These are phyloP conservation scores for Epichloe gansuensis DNA, from an alignment of 2,329 filamentous ascomycete species.

Conservation along the genomic window DNA sequence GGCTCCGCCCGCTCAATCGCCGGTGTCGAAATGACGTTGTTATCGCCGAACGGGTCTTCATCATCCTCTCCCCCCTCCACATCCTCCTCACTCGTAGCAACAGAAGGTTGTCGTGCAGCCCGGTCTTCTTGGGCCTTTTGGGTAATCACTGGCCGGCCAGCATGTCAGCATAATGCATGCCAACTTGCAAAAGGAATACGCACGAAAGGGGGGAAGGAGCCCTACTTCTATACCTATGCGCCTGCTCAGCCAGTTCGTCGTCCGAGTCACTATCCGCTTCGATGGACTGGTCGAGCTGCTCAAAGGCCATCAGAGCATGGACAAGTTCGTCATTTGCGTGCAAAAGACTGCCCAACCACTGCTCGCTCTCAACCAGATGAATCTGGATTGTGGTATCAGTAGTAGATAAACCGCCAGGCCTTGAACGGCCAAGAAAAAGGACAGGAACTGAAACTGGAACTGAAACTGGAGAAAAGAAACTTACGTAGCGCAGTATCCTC, in stretches of 20 bases:
- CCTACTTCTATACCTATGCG: conserved; percentile 47
- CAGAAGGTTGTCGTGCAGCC: not conserved
- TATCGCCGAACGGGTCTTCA: conserved; percentile 79
- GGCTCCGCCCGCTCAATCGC: conserved; percentile 18
- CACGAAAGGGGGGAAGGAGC: conserved; percentile 11
- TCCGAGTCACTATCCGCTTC: conserved; percentile 62
- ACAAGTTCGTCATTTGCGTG: conserved; percentile 96
- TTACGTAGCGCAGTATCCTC: conserved; percentile 70
- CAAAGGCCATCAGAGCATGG: conserved; percentile 81
- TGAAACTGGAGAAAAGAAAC: not conserved
- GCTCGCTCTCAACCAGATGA: conserved; percentile 77
- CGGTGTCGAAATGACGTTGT: conserved; percentile 48
- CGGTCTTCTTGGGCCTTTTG: conserved; percentile 37
- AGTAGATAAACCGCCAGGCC: not conserved
- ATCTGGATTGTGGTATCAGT: conserved; percentile 38
- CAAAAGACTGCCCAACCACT: conserved; percentile 82
- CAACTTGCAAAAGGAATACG: conserved; percentile 2
- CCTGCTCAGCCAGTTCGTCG: conserved; percentile 53
- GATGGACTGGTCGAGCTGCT: conserved; percentile 80
- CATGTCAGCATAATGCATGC: not conserved
- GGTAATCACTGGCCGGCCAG: conserved; percentile 30
- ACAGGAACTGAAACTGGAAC: not conserved
- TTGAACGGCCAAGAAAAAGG: not conserved
- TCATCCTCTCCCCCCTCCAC: conserved; percentile 62
- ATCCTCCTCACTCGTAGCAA: conserved; percentile 27